phyloP scores from a whole-genome alignment of 202 grass and related monocot species.

The Bolboschoenoplectus hybrid region DNA sequence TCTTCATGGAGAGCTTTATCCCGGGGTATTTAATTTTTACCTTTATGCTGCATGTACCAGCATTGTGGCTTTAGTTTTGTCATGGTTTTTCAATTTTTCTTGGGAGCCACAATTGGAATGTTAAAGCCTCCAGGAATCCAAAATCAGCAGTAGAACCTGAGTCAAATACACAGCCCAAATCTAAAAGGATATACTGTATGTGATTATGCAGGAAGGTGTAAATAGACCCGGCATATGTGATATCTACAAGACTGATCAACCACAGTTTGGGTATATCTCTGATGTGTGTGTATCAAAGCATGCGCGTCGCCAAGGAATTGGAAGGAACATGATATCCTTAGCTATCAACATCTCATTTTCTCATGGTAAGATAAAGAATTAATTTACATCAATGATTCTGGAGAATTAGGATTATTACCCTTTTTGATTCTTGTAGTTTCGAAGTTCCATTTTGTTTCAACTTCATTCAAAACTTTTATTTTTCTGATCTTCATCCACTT shows the following conservation, averaged over 20 bases:
- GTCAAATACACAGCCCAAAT: background rate
- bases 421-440: background rate
- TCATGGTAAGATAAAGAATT: slow-evolving; percentile 31
- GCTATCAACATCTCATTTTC: slow-evolving; percentile 32
- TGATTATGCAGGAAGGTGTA: slow-evolving; percentile 33
- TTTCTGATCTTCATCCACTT: background rate
- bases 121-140: background rate
- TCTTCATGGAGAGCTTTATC: slow-evolving; percentile 41
- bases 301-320: slow-evolving; percentile 34
- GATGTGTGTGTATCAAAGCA: slow-evolving; percentile 39
- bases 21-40: slow-evolving; percentile 30
- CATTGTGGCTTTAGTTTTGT: background rate
- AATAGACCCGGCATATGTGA: slow-evolving; percentile 38
- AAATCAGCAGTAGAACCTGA: background rate
- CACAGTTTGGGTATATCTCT: slow-evolving; percentile 38
- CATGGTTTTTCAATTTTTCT: background rate
- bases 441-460: slow-evolving; percentile 3
- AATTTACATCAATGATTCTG: slow-evolving; percentile 3
- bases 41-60: background rate
- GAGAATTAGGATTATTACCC: background rate
- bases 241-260: slow-evolving; percentile 39
- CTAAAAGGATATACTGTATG: slow-evolving; percentile 26
- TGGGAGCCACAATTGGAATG: background rate
- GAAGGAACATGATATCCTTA: slow-evolving; percentile 34
- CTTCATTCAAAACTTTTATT: background rate